Conservation (phyloP, 140 eudicot species). For the Ambrosia hybrid region DNA sequence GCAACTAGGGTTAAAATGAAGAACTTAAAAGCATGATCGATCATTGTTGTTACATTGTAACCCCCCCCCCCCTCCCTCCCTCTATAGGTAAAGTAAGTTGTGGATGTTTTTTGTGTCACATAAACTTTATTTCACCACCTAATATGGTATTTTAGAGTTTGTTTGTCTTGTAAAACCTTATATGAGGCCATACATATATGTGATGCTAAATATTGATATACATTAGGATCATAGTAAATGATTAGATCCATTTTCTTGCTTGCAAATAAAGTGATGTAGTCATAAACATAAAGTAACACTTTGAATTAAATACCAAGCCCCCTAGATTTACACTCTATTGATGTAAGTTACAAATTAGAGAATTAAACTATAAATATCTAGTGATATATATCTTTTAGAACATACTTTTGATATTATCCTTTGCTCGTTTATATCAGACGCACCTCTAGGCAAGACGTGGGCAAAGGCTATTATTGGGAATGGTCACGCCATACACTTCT, state of each 20-base stretch:
- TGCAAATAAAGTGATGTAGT: not conserved
- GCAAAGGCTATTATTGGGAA: constrained; percentile 6
- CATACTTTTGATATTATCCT: not conserved
- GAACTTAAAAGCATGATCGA: not conserved
- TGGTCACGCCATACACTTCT: constrained; percentile 7
- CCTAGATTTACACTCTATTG: not conserved
- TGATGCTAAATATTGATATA: not conserved
- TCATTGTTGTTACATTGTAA: not conserved
- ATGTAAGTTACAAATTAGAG: not conserved
- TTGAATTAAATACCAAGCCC: not conserved
- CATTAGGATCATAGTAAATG: not conserved
- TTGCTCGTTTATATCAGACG: not conserved
- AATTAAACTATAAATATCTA: not conserved
- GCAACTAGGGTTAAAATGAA: not conserved
- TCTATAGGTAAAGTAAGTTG: not conserved
- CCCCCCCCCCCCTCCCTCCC: not conserved
- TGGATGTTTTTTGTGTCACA: not conserved
- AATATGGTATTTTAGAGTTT: not conserved
- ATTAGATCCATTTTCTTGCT: not conserved
- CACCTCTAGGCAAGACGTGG: not conserved
- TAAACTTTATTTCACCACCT: not conserved
- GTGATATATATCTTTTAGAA: not conserved
- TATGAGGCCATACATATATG: not conserved
- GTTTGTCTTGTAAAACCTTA: not conserved
- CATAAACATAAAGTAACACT: not conserved